phyloP scores from a whole-genome alignment of 257 asterid species.

The Cinchona pubescens region DNA sequence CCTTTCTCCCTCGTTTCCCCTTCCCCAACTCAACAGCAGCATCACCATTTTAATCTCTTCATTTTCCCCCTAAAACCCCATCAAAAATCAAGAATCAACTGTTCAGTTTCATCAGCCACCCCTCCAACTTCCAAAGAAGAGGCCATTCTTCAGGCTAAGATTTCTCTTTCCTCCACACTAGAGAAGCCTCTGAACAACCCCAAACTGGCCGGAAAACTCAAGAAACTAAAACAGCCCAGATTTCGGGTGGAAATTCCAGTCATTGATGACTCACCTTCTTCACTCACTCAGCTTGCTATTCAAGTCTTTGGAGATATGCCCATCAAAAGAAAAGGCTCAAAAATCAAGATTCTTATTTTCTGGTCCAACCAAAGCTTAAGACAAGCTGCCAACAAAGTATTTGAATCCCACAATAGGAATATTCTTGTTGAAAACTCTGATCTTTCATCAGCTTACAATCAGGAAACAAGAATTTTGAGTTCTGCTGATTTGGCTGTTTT shows the following conservation, averaged over 20 bases:
- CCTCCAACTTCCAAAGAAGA: conserved; percentile 80
- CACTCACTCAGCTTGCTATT: conserved; percentile 61
- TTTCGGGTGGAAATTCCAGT: conserved; percentile 80
- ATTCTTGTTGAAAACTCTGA: conserved; percentile 46
- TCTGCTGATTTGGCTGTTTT: conserved; percentile 68
- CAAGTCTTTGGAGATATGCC: conserved; percentile 64
- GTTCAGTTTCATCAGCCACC: conserved; percentile 51
- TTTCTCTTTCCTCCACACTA: conserved; percentile 57
- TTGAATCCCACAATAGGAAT: conserved; percentile 41
- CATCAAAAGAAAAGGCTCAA: conserved; percentile 51
- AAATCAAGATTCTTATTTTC: conserved; percentile 50
- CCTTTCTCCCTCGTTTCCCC: conserved; percentile 17
- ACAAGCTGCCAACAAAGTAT: conserved; percentile 50
- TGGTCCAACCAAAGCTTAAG: conserved; percentile 50
- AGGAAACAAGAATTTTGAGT: conserved; percentile 34
- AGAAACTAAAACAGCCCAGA: conserved; percentile 79
- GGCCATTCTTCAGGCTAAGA: conserved; percentile 80
- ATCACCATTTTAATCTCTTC: conserved; percentile 11
- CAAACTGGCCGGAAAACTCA: conserved; percentile 66
- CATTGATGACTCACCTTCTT: conserved; percentile 61
- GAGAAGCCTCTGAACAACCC: conserved; percentile 83
- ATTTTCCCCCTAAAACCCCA: conserved; percentile 20
- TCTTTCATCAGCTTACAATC: conserved; percentile 37
- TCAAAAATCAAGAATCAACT: conserved; percentile 32
- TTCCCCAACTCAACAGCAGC: conserved; percentile 13